Percentiles rank a stretch among this genome's conserved stretches.
phyloP scores from a whole-genome alignment of 306 rosid genomes.

The Sindora glabra region DNA sequence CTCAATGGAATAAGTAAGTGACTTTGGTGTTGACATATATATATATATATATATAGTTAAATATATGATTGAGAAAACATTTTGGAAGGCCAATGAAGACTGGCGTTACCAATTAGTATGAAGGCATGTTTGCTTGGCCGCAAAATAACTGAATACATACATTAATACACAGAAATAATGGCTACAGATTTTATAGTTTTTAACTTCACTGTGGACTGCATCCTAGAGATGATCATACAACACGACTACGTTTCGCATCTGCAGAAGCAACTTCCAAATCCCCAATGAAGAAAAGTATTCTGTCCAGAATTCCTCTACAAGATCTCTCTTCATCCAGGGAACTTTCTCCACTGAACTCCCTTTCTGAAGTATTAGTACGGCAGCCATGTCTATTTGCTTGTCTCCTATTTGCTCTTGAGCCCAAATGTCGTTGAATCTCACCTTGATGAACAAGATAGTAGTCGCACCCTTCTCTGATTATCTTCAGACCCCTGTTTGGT shows the following conservation, averaged over 20 bases:
- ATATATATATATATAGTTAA: too few relatives aligned
- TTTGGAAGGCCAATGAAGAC: background rate
- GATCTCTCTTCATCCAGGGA: conserved; percentile 36
- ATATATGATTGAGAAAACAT: too few relatives aligned
- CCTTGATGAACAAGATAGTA: conserved; percentile 80
- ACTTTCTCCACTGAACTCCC: conserved; percentile 23
- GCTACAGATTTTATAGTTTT: conserved; percentile 6
- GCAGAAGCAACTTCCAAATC: conserved; percentile 73
- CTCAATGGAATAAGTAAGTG: too few relatives aligned
- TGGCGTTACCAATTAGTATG: background rate
- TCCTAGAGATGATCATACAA: conserved; percentile 14
- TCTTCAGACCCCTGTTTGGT: conserved; percentile 57
- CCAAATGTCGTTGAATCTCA: conserved; percentile 51
- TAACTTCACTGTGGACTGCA: background rate
- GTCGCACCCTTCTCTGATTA: conserved; percentile 58
- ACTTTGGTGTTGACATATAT: too few relatives aligned
- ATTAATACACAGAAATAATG: conserved; percentile 19
- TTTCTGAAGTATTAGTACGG: conserved; percentile 15
- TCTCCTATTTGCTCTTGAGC: conserved; percentile 42
- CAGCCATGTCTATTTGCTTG: conserved; percentile 4
- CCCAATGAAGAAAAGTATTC: conserved; percentile 69
- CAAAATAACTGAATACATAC: conserved; percentile 12
- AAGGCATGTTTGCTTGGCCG: background rate
- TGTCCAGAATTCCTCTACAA: conserved; percentile 55
- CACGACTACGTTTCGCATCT: conserved; percentile 51